Conservation (phyloP, 2,329 filamentous ascomycete species). For the Epichloe sp. region DNA sequence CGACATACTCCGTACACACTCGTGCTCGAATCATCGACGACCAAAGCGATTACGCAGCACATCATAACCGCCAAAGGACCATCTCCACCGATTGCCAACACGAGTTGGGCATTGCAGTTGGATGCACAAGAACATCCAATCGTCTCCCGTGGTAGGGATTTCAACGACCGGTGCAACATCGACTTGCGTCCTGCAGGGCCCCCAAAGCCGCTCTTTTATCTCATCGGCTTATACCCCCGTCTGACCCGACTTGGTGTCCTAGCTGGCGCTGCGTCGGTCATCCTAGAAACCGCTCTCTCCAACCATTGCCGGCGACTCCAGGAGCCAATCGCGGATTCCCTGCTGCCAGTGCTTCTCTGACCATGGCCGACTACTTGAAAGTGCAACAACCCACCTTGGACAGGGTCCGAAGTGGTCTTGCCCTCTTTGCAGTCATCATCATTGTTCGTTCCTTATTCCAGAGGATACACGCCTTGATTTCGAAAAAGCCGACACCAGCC, state of each 20-base stretch:
- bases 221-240: not conserved
- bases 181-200: not conserved
- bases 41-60: not conserved
- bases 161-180: not conserved
- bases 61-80: not conserved
- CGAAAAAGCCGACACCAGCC: not conserved
- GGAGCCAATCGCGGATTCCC: constrained; percentile 20
- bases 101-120: not conserved
- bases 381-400: constrained; percentile 17
- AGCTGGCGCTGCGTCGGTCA: not conserved
- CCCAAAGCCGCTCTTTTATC: not conserved
- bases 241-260: not conserved
- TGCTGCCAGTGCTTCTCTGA: constrained; percentile 14
- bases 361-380: constrained; percentile 18
- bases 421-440: constrained; percentile 22
- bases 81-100: not conserved
- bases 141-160: not conserved
- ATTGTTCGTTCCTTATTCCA: constrained; percentile 19
- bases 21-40: not conserved
- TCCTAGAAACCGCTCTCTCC: not conserved
- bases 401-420: constrained; percentile 16
- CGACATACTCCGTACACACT: not conserved
- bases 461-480: constrained; percentile 7
- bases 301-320: constrained; percentile 20
- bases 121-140: not conserved